A percentile compares a stretch with the other conserved stretches of the same genome.
These are phyloP conservation scores for Botrytis porri DNA, from an alignment of 2,329 filamentous ascomycete genomes.

Conservation along the genomic window DNA sequence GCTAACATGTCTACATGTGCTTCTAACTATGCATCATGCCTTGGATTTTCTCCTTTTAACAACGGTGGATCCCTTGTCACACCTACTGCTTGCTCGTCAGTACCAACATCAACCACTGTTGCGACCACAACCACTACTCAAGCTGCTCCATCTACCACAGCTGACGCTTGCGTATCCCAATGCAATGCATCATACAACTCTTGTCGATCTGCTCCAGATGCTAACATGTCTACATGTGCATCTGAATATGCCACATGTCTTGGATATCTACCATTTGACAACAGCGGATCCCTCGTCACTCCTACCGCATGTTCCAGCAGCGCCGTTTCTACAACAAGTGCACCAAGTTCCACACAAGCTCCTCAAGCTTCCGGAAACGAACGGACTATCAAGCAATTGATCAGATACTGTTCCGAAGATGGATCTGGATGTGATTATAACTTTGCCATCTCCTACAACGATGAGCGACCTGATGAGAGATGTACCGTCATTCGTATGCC, in stretches of 20 bases:
- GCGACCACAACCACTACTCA: neutral
- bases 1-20: neutral
- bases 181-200: neutral
- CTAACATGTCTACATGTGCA: neutral
- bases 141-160: neutral
- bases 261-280: neutral
- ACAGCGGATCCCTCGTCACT: neutral
- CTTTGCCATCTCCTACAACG: neutral
- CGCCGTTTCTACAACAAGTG: neutral
- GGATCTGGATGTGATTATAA: conserved; percentile 11
- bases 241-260: neutral
- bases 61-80: neutral
- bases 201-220: neutral
- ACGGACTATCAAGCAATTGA: conserved; percentile 8
- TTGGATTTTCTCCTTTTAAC: neutral
- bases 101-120: neutral
- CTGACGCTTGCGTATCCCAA: neutral
- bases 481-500: neutral
- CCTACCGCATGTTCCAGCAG: neutral
- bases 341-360: neutral
- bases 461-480: neutral
- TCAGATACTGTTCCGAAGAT: neutral
- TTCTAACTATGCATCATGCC: neutral
- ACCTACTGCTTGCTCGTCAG: conserved; percentile 1
- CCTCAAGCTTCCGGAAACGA: neutral